Percentiles rank a stretch among this genome's conserved stretches.
These are phyloP conservation scores for Podosphaera fusca DNA, from an alignment of 2,329 filamentous ascomycete genomes.

Conservation along the genomic window DNA sequence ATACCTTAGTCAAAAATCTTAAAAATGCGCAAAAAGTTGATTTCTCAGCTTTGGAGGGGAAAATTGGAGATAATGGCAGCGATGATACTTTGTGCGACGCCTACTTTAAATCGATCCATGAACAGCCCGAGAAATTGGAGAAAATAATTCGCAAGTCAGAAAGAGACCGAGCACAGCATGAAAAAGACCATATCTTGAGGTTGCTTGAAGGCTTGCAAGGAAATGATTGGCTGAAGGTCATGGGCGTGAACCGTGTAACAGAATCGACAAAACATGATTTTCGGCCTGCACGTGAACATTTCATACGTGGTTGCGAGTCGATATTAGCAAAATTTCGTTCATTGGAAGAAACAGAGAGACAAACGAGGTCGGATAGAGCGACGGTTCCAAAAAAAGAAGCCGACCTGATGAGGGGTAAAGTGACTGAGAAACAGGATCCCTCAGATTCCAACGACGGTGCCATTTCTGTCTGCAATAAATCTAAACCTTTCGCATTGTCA, in stretches of 20 bases:
- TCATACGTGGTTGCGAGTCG: slow-evolving; percentile 58
- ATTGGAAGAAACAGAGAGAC: slow-evolving; percentile 81
- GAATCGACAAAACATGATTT: slow-evolving; percentile 71
- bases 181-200: slow-evolving; percentile 39
- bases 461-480: no score
- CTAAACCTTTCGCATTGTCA: no score
- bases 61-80: slow-evolving; percentile 15
- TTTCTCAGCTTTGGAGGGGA: slow-evolving; percentile 28
- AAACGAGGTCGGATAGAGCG: slow-evolving; percentile 15
- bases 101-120: slow-evolving; percentile 30
- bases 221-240: slow-evolving; percentile 76
- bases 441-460: no score
- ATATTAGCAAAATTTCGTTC: slow-evolving; percentile 70
- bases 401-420: no score
- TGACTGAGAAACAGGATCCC: no score
- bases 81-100: slow-evolving; percentile 34
- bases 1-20: slow-evolving; percentile 31
- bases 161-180: slow-evolving; percentile 40
- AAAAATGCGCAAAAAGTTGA: slow-evolving; percentile 32
- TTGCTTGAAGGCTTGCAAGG: slow-evolving; percentile 65
- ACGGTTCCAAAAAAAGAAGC: no score
- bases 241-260: slow-evolving; percentile 64
- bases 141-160: slow-evolving; percentile 40
- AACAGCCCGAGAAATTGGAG: slow-evolving; percentile 35
- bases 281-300: slow-evolving; percentile 64